phyloP scores from a whole-genome alignment of 148 eudicot species.

The Silene uniflora region DNA sequence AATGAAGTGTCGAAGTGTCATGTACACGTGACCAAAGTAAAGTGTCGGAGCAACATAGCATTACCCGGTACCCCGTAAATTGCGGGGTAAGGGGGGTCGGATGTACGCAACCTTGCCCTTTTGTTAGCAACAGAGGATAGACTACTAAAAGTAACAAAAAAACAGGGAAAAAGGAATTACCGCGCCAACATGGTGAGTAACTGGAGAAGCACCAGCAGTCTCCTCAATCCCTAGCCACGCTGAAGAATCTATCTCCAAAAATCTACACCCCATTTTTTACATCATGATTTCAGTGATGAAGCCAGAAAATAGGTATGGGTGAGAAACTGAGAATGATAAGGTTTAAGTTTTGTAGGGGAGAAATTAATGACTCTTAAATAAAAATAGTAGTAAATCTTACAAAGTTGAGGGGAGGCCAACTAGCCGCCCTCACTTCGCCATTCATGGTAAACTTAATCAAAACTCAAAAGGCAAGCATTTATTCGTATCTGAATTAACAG shows the following conservation, averaged over 20 bases:
- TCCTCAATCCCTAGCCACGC: slow-evolving; percentile 90
- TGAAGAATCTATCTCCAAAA: slow-evolving; percentile 54
- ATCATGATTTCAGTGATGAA: background rate
- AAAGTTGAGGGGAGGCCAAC: background rate
- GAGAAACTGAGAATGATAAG: no score
- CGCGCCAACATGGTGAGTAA: slow-evolving; percentile 71
- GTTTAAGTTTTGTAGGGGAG: no score
- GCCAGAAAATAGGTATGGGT: background rate
- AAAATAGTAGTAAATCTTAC: background rate
- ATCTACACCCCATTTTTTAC: slow-evolving; percentile 37
- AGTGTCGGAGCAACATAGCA: no score
- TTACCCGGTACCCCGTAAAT: no score
- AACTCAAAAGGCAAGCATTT: background rate
- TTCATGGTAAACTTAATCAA: background rate
- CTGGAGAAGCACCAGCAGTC: slow-evolving; percentile 52
- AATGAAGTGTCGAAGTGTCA: no score
- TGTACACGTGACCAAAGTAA: no score
- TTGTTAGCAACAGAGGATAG: background rate
- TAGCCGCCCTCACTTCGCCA: background rate
- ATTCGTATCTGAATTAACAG: background rate
- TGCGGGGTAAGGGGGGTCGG: no score
- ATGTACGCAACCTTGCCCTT: no score
- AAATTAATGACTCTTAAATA: no score
- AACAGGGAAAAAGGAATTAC: slow-evolving; percentile 30
- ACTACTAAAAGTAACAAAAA: background rate